phyloP scores from a whole-genome alignment of 2,329 filamentous ascomycete species.

The Corinectria fuckeliana region DNA sequence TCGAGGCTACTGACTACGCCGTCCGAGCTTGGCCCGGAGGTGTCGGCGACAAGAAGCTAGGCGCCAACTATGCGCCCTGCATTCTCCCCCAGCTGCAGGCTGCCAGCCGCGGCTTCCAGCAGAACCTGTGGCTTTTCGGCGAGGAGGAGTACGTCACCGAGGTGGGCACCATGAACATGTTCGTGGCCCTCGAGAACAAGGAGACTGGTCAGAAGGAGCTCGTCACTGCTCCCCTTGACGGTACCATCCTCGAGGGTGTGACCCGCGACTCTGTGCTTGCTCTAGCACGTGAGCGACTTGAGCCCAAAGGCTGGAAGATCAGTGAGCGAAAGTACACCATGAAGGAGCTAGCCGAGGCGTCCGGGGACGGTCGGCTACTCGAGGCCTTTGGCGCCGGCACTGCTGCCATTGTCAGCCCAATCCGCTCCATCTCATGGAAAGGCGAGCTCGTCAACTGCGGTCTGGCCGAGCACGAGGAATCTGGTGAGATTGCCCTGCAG shows the following conservation, averaged over 20 bases:
- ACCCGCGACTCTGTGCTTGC: constrained; percentile 90
- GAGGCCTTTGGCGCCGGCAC: constrained; percentile 96
- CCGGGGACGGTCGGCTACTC: constrained; percentile 82
- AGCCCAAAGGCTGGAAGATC: constrained; percentile 86
- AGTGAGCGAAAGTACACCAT: constrained; percentile 93
- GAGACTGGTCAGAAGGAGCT: constrained; percentile 90
- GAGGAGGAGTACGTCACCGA: constrained; percentile 96
- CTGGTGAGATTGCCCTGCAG: constrained; percentile 80
- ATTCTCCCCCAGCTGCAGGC: constrained; percentile 96
- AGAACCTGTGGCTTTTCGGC: constrained; percentile 98
- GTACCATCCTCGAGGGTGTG: constrained; percentile 94
- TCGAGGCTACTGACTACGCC: constrained; percentile 96
- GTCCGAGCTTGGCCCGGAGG: constrained; percentile 97
- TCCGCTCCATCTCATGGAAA: constrained; percentile 89
- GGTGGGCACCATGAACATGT: constrained; percentile 99
- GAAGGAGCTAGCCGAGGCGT: constrained; percentile 80
- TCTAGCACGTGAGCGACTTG: constrained; percentile 83
- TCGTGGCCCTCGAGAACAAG: constrained; percentile 84
- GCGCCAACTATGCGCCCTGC: constrained; percentile 99
- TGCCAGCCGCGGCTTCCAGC: constrained; percentile 89
- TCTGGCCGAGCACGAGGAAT: constrained; percentile 80
- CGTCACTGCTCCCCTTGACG: constrained; percentile 92
- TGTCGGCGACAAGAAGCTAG: constrained; percentile 97
- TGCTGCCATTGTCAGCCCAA: constrained; percentile 90
- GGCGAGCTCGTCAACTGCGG: constrained; percentile 84